A percentile compares a stretch with the other conserved stretches of the same genome.
These are phyloP conservation scores for Fusarium oligoseptatum DNA, from an alignment of 2,329 filamentous ascomycete genomes.

Conservation along the genomic window DNA sequence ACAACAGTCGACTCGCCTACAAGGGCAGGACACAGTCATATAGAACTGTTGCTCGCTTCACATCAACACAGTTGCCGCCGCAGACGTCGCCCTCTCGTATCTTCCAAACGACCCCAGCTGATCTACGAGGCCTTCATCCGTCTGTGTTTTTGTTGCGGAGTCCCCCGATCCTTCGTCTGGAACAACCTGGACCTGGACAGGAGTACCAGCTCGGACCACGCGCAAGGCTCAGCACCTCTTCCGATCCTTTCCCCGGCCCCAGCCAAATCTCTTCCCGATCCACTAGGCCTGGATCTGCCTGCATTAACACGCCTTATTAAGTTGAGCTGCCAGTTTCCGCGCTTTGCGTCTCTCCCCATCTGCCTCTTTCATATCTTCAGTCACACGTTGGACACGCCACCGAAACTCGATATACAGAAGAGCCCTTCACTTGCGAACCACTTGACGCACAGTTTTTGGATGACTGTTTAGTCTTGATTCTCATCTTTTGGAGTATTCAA, in stretches of 20 bases:
- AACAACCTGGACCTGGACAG: constrained; percentile 19
- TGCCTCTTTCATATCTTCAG: constrained; percentile 11
- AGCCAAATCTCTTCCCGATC: constrained; percentile 37
- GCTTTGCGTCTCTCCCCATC: constrained; percentile 21
- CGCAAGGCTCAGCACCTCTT: constrained; percentile 19
- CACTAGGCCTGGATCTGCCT: constrained; percentile 34
- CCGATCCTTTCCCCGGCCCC: constrained; percentile 22
- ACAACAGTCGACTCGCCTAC: not conserved
- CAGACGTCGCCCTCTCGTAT: not conserved
- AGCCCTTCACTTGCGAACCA: constrained; percentile 1
- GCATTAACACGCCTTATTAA: constrained; percentile 31
- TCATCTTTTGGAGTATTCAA: constrained; percentile 8
- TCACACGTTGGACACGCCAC: constrained; percentile 1
- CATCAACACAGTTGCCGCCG: not conserved
- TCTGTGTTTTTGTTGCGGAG: constrained; percentile 1
- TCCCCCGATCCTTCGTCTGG: constrained; percentile 16
- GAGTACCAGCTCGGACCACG: constrained; percentile 22
- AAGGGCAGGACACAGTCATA: not conserved
- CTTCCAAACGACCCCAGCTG: not conserved
- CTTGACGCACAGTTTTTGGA: constrained; percentile 5
- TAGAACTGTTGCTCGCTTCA: not conserved
- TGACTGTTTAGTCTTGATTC: constrained; percentile 3
- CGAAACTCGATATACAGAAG: constrained; percentile 2
- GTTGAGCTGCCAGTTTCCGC: constrained; percentile 35
- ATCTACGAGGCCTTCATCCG: not conserved